Evolutionary conservation across 1,139 yeast genomes (phyloP).

Genomic region (Saccharomyces hybrid): DNA sequence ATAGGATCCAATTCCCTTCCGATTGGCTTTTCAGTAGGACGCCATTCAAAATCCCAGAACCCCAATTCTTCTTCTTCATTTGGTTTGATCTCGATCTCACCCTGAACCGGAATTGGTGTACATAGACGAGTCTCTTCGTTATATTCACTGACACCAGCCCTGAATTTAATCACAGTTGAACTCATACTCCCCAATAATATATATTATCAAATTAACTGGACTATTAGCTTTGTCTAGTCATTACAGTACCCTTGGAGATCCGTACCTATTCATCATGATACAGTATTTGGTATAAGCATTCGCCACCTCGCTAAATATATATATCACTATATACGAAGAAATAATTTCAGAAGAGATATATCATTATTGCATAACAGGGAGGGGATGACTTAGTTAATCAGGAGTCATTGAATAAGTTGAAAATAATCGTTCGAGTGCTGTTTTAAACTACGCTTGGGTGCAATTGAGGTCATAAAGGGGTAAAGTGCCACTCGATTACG

Average conservation of each 20-base stretch:
- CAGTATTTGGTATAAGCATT: neutral
- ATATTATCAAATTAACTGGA: neutral
- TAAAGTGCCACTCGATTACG: too few relatives aligned
- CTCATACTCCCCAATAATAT: conserved; percentile 10
- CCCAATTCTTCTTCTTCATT: conserved; percentile 38
- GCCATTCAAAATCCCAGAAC: conserved; percentile 54
- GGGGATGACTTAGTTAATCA: neutral
- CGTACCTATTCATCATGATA: neutral
- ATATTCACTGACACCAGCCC: conserved; percentile 79
- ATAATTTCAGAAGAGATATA: neutral
- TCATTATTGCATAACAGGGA: neutral
- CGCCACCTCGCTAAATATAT: conserved; percentile 2
- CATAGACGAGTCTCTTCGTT: conserved; percentile 64
- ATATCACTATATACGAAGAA: neutral
- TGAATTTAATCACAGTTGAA: conserved; percentile 41
- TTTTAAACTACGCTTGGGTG: too few relatives aligned
- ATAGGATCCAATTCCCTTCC: conserved; percentile 41
- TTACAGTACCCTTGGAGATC: neutral
- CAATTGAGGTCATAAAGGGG: neutral
- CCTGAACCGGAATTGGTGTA: conserved; percentile 71
- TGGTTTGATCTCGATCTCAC: conserved; percentile 58
- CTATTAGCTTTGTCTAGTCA: neutral
- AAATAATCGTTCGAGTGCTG: neutral
- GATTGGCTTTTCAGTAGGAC: conserved; percentile 41
- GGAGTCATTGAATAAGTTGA: neutral